Conservation (phyloP, 2,329 filamentous ascomycete species). For the Neofusicoccum cordaticola region DNA sequence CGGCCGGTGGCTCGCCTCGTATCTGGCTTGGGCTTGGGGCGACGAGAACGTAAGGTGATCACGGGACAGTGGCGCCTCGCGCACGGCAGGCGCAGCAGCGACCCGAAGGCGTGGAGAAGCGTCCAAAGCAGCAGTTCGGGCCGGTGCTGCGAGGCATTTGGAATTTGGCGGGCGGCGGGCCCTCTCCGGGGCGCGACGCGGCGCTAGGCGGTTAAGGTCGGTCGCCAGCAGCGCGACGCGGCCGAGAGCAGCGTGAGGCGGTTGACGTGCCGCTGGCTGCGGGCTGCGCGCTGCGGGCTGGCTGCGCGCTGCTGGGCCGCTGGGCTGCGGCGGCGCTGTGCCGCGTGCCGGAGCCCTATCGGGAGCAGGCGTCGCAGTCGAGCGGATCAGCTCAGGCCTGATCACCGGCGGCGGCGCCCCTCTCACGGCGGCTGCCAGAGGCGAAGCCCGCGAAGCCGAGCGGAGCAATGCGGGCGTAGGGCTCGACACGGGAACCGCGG, state of each 20-base stretch:
- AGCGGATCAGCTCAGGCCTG: neutral
- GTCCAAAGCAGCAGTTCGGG: constrained; percentile 3
- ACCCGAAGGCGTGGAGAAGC: constrained; percentile 3
- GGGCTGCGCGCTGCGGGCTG: too few relatives aligned
- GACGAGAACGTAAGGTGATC: neutral
- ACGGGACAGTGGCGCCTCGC: neutral
- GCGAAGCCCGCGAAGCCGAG: neutral
- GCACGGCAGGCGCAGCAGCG: neutral
- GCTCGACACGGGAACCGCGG: constrained; percentile 14
- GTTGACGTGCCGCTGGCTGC: too few relatives aligned
- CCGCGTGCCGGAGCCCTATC: neutral
- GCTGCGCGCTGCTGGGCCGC: neutral
- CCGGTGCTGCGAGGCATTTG: constrained; percentile 13
- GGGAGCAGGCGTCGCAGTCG: neutral
- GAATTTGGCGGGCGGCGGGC: neutral
- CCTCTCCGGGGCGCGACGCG: neutral
- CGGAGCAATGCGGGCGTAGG: neutral
- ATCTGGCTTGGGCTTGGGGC: too few relatives aligned
- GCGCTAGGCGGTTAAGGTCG: neutral
- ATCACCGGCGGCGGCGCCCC: neutral
- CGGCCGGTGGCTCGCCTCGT: neutral
- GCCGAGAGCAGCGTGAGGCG: too few relatives aligned
- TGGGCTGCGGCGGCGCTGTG: neutral
- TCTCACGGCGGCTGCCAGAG: neutral
- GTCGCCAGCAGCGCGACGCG: too few relatives aligned